Percentiles rank a stretch among this genome's conserved stretches.
Conservation (phyloP, 108 stramenopile species). For the Skeletonema potamos region DNA sequence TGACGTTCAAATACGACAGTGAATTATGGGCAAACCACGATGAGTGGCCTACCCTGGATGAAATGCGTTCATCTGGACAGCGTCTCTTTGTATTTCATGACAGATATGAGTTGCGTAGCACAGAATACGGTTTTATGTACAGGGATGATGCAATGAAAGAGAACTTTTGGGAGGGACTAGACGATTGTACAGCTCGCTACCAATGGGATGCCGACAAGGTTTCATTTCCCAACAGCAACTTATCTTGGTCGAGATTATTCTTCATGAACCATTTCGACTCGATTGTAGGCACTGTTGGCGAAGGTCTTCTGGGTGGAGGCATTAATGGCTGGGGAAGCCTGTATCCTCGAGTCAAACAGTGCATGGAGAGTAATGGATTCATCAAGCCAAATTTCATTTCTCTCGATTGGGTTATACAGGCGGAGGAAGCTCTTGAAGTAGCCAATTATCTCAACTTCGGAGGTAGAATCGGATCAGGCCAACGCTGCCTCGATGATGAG, state of each 20-base stretch:
- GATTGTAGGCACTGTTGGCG: not conserved
- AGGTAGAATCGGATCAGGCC: conserved; percentile 20
- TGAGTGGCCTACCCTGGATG: conserved; percentile 31
- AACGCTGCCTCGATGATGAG: conserved; percentile 9
- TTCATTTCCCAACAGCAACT: conserved; percentile 4
- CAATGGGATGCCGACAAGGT: conserved; percentile 21
- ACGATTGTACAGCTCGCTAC: conserved; percentile 4
- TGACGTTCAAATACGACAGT: conserved; percentile 25
- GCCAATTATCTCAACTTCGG: conserved; percentile 25
- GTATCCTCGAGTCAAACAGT: conserved; percentile 17
- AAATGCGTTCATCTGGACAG: conserved; percentile 15
- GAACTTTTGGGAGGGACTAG: conserved; percentile 27
- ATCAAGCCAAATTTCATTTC: conserved; percentile 34
- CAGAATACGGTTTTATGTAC: conserved; percentile 22
- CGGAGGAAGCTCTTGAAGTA: conserved; percentile 6
- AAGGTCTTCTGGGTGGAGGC: conserved; percentile 21
- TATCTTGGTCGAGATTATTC: conserved; percentile 24
- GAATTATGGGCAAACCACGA: conserved; percentile 16
- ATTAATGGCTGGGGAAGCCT: conserved; percentile 38
- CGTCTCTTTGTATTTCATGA: conserved; percentile 25
- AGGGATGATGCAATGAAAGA: conserved; percentile 15
- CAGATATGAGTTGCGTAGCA: conserved; percentile 1
- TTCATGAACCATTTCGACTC: conserved; percentile 31
- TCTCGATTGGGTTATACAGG: conserved; percentile 24
- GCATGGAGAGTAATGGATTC: conserved; percentile 25